phyloP scores from a whole-genome alignment of 2,329 filamentous ascomycete genomes.

The Cryphonectria radicalis region DNA sequence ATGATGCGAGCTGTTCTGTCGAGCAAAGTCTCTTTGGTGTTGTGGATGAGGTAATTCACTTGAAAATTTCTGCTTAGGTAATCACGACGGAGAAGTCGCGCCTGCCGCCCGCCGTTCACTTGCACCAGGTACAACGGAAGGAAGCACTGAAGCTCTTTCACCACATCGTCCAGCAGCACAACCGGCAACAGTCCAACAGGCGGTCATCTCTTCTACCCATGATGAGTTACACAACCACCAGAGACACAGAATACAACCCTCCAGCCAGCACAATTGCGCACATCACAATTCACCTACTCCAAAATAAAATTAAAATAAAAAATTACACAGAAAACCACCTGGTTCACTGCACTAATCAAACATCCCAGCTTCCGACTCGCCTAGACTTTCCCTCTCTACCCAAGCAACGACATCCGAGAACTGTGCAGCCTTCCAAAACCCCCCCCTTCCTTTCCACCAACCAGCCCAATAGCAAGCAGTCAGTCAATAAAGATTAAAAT shows the following conservation, averaged over 20 bases:
- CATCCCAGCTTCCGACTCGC: neutral
- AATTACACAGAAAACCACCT: neutral
- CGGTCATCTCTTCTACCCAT: no score
- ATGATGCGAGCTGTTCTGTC: neutral
- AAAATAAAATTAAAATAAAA: neutral
- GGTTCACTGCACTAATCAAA: neutral
- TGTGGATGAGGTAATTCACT: slow-evolving; percentile 16
- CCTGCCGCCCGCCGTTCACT: neutral
- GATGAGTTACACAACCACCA: no score
- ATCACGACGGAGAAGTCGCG: neutral
- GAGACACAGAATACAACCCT: no score
- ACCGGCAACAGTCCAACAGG: no score
- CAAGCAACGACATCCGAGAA: neutral
- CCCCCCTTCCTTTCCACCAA: no score
- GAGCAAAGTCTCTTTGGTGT: slow-evolving; percentile 8
- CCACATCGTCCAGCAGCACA: no score
- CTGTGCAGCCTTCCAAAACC: neutral
- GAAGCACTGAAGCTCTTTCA: neutral
- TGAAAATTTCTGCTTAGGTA: slow-evolving; percentile 16
- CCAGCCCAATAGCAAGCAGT: neutral
- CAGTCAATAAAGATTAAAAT: neutral
- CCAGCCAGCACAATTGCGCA: neutral
- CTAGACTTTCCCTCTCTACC: neutral
- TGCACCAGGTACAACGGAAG: neutral
- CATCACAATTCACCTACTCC: neutral